Evolutionary conservation across 805 yeast genomes (phyloP).

Genomic region (Saturnispora gosingensis): DNA sequence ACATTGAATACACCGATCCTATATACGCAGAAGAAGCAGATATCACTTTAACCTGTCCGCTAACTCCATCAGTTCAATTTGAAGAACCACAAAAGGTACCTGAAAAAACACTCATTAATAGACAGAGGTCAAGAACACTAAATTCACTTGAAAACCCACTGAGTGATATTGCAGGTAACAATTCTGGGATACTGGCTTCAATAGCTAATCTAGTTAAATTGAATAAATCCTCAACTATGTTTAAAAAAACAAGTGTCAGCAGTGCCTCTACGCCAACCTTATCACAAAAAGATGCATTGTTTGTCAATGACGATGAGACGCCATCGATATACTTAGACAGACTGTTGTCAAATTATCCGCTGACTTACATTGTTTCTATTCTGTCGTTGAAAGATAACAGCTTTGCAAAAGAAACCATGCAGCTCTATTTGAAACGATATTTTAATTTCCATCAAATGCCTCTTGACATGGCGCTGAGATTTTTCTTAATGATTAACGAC

Average conservation of each 20-base stretch:
- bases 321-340: constrained; percentile 27
- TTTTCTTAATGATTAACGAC: constrained; percentile 46
- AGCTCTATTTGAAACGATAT: constrained; percentile 24
- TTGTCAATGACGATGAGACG: constrained; percentile 19
- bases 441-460: constrained; percentile 50
- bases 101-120: neutral
- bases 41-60: neutral
- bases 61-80: neutral
- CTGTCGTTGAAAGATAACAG: constrained; percentile 26
- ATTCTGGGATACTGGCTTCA: constrained; percentile 23
- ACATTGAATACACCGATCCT: neutral
- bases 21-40: neutral
- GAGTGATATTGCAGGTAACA: constrained; percentile 7
- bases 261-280: neutral
- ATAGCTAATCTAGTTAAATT: constrained; percentile 24
- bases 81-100: neutral
- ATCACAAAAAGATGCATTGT: constrained; percentile 2
- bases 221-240: constrained; percentile 10
- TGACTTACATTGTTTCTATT: constrained; percentile 20
- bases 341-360: constrained; percentile 21
- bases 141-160: constrained; percentile 20
- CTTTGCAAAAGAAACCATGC: constrained; percentile 18
- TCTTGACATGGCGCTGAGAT: constrained; percentile 55
- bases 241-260: constrained; percentile 4
- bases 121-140: constrained; percentile 28